A percentile compares a stretch with the other conserved stretches of the same genome.
Conservation (phyloP, 2,329 filamentous ascomycete species). For the Epichloe glyceriae region DNA sequence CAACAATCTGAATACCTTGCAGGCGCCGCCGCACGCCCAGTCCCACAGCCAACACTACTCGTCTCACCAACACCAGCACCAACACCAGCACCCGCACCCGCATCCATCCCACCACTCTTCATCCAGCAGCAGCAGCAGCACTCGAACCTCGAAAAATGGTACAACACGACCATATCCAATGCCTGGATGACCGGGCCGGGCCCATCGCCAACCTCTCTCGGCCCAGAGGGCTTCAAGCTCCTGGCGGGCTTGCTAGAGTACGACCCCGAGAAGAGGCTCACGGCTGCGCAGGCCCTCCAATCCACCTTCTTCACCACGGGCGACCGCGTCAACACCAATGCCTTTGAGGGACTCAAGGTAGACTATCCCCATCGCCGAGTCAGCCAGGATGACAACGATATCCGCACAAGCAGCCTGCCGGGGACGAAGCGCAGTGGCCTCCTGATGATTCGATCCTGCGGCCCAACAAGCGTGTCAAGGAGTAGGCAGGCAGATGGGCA, state of each 20-base stretch:
- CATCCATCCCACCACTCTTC: constrained; percentile 13
- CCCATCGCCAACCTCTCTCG: constrained; percentile 44
- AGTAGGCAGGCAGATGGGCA: constrained; percentile 18
- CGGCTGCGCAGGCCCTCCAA: constrained; percentile 75
- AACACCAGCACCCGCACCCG: constrained; percentile 13
- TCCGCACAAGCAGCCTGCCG: constrained; percentile 75
- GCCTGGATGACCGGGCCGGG: constrained; percentile 21
- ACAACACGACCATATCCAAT: constrained; percentile 55
- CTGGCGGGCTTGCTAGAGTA: constrained; percentile 79
- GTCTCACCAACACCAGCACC: constrained; percentile 14
- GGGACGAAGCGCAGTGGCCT: constrained; percentile 83
- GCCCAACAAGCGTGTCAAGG: constrained; percentile 50
- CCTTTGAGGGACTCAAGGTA: constrained; percentile 77
- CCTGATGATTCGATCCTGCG: constrained; percentile 62
- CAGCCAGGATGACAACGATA: constrained; percentile 91
- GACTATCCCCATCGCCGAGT: constrained; percentile 87
- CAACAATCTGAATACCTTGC: constrained; percentile 48
- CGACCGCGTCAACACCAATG: constrained; percentile 64
- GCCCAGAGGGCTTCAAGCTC: constrained; percentile 67
- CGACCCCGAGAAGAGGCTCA: constrained; percentile 78
- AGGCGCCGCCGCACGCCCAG: constrained; percentile 31
- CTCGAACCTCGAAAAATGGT: constrained; percentile 64
- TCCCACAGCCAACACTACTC: constrained; percentile 17
- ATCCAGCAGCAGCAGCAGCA: background rate
- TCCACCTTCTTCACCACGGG: constrained; percentile 78